Evolutionary conservation across 192 early-diverging fungal species (phyloP).

Genomic region (Gamsiella multidivaricata): DNA sequence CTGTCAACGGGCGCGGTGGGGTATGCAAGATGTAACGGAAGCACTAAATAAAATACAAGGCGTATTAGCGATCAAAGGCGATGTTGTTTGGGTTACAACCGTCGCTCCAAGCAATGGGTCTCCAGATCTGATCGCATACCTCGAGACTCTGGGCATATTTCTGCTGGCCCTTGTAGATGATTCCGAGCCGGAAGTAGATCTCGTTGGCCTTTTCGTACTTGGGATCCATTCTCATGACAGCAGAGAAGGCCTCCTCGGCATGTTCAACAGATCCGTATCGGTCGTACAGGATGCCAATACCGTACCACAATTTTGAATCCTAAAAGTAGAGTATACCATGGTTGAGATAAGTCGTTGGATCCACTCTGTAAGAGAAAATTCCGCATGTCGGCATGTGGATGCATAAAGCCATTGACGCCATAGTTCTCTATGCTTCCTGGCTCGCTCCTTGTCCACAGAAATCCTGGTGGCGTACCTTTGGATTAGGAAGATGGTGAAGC

Average conservation of each 20-base stretch:
- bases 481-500: slow-evolving; percentile 89
- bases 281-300: slow-evolving; percentile 97
- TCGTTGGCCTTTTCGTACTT: slow-evolving; percentile 98
- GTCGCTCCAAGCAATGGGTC: neutral
- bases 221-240: slow-evolving; percentile 95
- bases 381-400: no score
- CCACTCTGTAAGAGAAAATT: no score
- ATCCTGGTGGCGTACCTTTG: slow-evolving; percentile 68
- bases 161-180: slow-evolving; percentile 95
- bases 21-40: slow-evolving; percentile 89
- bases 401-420: no score
- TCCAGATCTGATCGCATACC: slow-evolving; percentile 60
- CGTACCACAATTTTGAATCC: slow-evolving; percentile 99
- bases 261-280: slow-evolving; percentile 96
- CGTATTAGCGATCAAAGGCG: no score
- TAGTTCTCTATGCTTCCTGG: no score
- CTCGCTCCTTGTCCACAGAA: neutral
- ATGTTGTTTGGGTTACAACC: no score
- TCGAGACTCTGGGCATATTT: slow-evolving; percentile 78
- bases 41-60: slow-evolving; percentile 71
- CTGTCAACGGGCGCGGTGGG: slow-evolving; percentile 94
- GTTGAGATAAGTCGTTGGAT: no score
- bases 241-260: slow-evolving; percentile 95
- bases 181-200: slow-evolving; percentile 96
- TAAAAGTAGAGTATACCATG: no score